Evolutionary conservation across 805 yeast species (phyloP).

Genomic region (Yarrowia osloensis): DNA sequence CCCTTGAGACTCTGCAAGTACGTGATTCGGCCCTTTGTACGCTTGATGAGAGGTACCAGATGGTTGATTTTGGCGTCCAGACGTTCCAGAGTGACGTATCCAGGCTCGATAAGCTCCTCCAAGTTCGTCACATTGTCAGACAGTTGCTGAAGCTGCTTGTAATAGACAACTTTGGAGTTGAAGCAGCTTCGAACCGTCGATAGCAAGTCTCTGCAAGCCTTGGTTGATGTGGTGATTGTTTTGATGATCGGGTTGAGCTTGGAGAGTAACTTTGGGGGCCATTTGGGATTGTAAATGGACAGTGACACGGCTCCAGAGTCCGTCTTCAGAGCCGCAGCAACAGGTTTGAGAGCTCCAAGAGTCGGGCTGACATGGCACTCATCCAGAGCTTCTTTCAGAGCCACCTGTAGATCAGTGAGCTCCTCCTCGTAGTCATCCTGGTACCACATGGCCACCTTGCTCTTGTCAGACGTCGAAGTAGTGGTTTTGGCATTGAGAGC

Average conservation of each 20-base stretch:
- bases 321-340: neutral
- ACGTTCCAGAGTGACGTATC: constrained; percentile 35
- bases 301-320: constrained; percentile 3
- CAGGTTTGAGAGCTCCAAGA: constrained; percentile 11
- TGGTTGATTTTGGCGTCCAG: constrained; percentile 32
- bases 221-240: neutral
- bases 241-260: neutral
- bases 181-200: constrained; percentile 62
- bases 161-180: constrained; percentile 80
- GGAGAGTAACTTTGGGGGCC: neutral
- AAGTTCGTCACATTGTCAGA: constrained; percentile 76
- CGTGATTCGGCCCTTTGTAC: constrained; percentile 41
- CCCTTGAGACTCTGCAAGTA: constrained; percentile 51
- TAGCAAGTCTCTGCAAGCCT: constrained; percentile 8
- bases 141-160: constrained; percentile 77
- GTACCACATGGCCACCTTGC: neutral
- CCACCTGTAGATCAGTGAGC: neutral
- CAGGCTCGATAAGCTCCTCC: constrained; percentile 42
- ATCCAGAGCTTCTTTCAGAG: constrained; percentile 1
- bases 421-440: neutral
- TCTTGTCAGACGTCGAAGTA: neutral
- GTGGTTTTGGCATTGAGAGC: neutral
- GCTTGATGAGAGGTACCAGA: neutral
- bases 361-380: neutral
- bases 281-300: neutral